A percentile compares a stretch with the other conserved stretches of the same genome.
Conservation (phyloP, 2,329 filamentous ascomycete genomes). For the Cordyceps militaris region DNA sequence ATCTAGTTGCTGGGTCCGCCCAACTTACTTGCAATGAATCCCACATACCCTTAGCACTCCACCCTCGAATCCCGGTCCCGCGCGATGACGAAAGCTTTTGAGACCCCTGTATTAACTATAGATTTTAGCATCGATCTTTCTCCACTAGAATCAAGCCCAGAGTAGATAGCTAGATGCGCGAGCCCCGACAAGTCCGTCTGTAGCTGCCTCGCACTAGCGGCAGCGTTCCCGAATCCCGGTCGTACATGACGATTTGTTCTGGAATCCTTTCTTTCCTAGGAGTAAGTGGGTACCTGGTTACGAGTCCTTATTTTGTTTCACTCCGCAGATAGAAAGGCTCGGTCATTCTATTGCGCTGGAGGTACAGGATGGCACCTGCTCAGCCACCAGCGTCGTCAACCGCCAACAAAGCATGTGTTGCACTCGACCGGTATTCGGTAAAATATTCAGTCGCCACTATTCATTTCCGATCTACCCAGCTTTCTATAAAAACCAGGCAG, state of each 20-base stretch:
- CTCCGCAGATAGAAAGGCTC: not conserved
- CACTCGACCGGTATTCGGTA: slow-evolving; percentile 3
- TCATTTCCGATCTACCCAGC: not conserved
- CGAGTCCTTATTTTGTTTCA: not conserved
- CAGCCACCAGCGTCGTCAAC: slow-evolving; percentile 9
- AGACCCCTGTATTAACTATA: not conserved
- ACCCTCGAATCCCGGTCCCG: slow-evolving; percentile 1
- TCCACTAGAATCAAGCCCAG: not conserved
- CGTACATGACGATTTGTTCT: not conserved
- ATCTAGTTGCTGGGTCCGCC: not conserved
- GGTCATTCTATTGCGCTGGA: too few relatives aligned
- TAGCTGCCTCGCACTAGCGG: slow-evolving; percentile 7
- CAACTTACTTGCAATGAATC: not conserved
- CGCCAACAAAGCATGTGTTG: not conserved
- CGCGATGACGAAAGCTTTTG: not conserved
- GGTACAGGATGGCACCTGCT: not conserved
- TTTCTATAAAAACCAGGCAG: slow-evolving; percentile 3
- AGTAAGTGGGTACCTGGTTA: not conserved
- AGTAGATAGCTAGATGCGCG: not conserved
- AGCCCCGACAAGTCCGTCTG: slow-evolving; percentile 1
- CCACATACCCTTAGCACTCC: not conserved
- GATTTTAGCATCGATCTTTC: slow-evolving; percentile 8
- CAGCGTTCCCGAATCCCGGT: slow-evolving; percentile 8
- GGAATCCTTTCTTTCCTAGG: not conserved
- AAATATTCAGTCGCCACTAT: not conserved